Conservation (phyloP, 768 basidiomycete genomes). For the Mycena amicta region DNA sequence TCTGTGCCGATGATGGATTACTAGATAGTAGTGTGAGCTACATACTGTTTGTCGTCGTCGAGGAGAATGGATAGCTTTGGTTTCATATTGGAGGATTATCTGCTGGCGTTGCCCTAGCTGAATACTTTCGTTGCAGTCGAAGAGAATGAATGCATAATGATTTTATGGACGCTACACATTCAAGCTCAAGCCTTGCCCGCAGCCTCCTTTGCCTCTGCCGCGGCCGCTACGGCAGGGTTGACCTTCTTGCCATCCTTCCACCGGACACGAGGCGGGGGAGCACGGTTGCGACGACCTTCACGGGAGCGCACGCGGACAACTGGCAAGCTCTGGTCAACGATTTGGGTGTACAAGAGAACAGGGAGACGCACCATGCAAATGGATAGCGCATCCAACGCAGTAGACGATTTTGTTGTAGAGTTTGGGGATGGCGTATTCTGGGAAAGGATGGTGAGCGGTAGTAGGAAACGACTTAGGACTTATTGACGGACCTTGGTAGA, state of each 20-base stretch:
- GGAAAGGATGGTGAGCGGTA: constrained; percentile 7
- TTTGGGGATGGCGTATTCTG: constrained; percentile 96
- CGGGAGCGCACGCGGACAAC: constrained; percentile 98
- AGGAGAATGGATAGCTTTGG: background rate
- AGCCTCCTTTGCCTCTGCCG: constrained; percentile 80
- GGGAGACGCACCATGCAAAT: constrained; percentile 83
- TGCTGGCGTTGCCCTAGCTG: no score
- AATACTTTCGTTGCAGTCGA: background rate
- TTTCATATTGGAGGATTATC: background rate
- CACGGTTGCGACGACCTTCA: constrained; percentile 95
- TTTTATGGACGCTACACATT: constrained; percentile 3
- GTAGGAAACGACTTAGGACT: background rate
- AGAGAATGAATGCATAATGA: constrained; percentile 18
- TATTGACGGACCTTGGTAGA: constrained; percentile 80
- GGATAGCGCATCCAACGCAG: constrained; percentile 99
- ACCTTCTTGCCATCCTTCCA: constrained; percentile 98
- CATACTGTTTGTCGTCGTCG: constrained; percentile 36
- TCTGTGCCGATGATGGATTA: constrained; percentile 62
- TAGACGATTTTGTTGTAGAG: constrained; percentile 98
- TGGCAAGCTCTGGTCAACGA: constrained; percentile 33
- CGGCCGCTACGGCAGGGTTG: constrained; percentile 93
- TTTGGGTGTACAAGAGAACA: constrained; percentile 1
- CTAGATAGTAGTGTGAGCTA: constrained; percentile 78
- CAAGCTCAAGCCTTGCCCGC: constrained; percentile 54
- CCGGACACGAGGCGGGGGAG: constrained; percentile 91